Evolutionary conservation across 805 yeast species (phyloP).

Genomic region (Torulaspora gathmanii): DNA sequence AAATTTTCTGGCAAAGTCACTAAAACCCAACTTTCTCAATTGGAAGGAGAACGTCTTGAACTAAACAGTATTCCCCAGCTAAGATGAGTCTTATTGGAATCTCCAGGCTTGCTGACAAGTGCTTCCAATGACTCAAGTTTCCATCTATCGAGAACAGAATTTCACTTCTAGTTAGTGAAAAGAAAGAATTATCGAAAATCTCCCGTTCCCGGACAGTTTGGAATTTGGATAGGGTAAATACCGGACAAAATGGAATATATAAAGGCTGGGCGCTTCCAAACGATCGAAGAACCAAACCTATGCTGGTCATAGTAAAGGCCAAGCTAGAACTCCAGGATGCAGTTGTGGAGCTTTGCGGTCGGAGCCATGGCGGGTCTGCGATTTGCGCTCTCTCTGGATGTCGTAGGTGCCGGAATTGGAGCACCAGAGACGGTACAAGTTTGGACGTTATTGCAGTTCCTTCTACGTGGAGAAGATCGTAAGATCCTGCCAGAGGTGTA

Average conservation of each 20-base stretch:
- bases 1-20: conserved; percentile 10
- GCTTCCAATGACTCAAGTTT: not conserved
- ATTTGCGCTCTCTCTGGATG: not conserved
- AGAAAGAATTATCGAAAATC: not conserved
- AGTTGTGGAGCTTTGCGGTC: not conserved
- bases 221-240: conserved; percentile 1
- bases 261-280: not conserved
- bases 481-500: conserved; percentile 9
- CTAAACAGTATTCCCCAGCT: not conserved
- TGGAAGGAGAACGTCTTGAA: conserved; percentile 7
- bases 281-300: not conserved
- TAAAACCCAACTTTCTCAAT: conserved; percentile 3
- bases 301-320: too few relatives aligned
- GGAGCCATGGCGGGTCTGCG: not conserved
- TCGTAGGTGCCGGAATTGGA: conserved; percentile 7
- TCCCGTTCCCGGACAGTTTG: conserved; percentile 2
- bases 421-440: conserved; percentile 12
- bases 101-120: not conserved
- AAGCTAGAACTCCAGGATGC: not conserved
- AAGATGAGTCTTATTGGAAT: not conserved
- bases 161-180: not conserved
- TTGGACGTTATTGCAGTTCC: conserved; percentile 15
- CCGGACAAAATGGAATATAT: conserved; percentile 1
- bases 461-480: conserved; percentile 8
- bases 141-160: conserved; percentile 1